Evolutionary conservation across 768 basidiomycete species (phyloP).

Genomic region (Collybia sp.): DNA sequence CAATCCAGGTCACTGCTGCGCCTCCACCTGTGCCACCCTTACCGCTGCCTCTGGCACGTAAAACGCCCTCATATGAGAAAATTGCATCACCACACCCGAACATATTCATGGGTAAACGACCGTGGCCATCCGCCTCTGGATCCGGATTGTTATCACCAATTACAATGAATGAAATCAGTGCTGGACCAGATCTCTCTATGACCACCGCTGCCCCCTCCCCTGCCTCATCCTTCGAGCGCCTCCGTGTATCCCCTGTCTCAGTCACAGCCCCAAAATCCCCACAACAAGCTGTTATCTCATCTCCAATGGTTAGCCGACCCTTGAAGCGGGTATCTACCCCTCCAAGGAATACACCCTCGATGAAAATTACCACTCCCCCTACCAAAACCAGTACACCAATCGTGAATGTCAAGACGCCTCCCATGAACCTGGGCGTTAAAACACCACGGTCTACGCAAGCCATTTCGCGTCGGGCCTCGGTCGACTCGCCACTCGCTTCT

Average conservation of each 20-base stretch:
- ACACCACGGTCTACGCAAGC: constrained; percentile 5
- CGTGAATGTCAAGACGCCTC: constrained; percentile 7
- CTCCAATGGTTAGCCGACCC: neutral
- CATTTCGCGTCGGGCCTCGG: constrained; percentile 40
- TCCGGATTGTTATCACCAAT: constrained; percentile 16
- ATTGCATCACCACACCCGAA: constrained; percentile 5
- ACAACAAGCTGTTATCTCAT: neutral
- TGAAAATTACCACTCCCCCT: constrained; percentile 16
- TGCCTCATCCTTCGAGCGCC: constrained; percentile 5
- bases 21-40: constrained; percentile 7
- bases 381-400: constrained; percentile 11
- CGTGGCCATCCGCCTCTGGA: constrained; percentile 23
- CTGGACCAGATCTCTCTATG: constrained; percentile 11
- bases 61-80: neutral
- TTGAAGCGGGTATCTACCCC: constrained; percentile 14
- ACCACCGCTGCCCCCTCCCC: constrained; percentile 15
- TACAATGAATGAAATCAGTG: constrained; percentile 18
- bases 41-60: too few species aligned
- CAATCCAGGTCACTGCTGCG: constrained; percentile 51
- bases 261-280: neutral
- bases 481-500: constrained; percentile 46
- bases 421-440: constrained; percentile 10
- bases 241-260: neutral
- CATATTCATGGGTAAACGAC: constrained; percentile 15
- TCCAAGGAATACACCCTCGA: constrained; percentile 1